Evolutionary conservation across 2,329 filamentous ascomycete genomes (phyloP), one percentile per base, ranked within the genome.

Genomic region (Fusarium domesticum): DNA sequence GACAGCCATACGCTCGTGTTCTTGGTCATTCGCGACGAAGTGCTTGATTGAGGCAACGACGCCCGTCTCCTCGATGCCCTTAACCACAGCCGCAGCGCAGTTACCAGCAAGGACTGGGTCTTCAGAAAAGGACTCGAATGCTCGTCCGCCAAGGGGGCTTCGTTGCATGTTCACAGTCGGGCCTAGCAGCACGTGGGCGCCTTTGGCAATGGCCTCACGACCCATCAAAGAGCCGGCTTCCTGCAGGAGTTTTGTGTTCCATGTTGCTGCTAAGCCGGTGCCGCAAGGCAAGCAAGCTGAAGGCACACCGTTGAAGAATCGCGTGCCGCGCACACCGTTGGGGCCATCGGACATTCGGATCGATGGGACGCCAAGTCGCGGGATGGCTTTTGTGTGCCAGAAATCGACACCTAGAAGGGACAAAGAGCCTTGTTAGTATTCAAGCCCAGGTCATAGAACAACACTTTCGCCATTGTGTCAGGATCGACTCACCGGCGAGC

Each of bases 301-400:
- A 3, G 43, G 41, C 5, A 49, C 37, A 15, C 49, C 48, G 31
- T 51, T 45, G 36, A 49, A 48, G 39, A 49, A 51, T 8, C 41
- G 28, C 14, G 37, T 44, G 15, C 48, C 48, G 2, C 51, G 37
- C 4, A 51, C 48, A 15, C 54, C 55, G 38, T 57, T 57, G 42
- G 52, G 54, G 30, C 55, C 55, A 23, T 58, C 55, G 10, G 51
- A 55, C 14, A 47, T 40, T 20, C 52, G 42, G 11, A 51, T 41
- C 1, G 45, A 43, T 2, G 49, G 53, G 4, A 54, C 35, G 7
- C 32, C 28, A 7, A 48, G 46, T 16, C 46, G 36, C 18, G 47
- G 40, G 31, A 56, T 42, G 23, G 50, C 48, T 10, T 43, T 43
- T 8, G 52, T 53, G 18, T 59, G 53, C 54, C 54, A 59, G 34